These are phyloP conservation scores for Vitis hybrid DNA, from an alignment of 177 flowering plant species.

Conservation along the genomic window DNA sequence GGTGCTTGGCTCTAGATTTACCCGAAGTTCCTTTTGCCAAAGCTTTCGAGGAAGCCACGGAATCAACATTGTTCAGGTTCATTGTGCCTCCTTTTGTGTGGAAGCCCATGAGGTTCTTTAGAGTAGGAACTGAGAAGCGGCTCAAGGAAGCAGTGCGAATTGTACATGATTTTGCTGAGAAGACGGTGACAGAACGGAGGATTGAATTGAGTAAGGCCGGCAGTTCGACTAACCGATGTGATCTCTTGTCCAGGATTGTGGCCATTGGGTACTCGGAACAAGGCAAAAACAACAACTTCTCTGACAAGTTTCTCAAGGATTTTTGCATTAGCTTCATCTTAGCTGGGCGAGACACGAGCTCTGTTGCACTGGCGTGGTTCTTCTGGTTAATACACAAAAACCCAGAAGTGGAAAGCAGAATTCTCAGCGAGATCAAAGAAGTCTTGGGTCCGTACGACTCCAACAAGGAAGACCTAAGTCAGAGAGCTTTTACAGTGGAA, in stretches of 20 bases:
- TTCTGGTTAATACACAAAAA: slow-evolving; percentile 54
- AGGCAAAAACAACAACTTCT: slow-evolving; percentile 11
- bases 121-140: slow-evolving; percentile 40
- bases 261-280: slow-evolving; percentile 2
- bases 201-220: slow-evolving; percentile 15
- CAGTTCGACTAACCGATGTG: slow-evolving; percentile 23
- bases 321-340: slow-evolving; percentile 58
- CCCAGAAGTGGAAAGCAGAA: slow-evolving; percentile 38
- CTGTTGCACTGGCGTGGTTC: slow-evolving; percentile 65
- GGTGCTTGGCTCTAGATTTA: slow-evolving; percentile 37
- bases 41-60: slow-evolving; percentile 63
- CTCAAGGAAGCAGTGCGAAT: slow-evolving; percentile 33
- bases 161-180: slow-evolving; percentile 42
- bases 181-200: slow-evolving; percentile 31
- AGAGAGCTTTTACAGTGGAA: slow-evolving; percentile 27
- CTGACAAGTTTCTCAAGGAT: slow-evolving; percentile 44
- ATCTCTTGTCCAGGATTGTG: slow-evolving; percentile 48
- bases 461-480: background rate
- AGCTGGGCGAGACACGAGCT: slow-evolving; percentile 73
- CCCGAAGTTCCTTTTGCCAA: slow-evolving; percentile 53
- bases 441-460: background rate
- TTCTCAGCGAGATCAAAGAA: slow-evolving; percentile 21
- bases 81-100: slow-evolving; percentile 43
- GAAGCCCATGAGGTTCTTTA: slow-evolving; percentile 38
- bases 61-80: slow-evolving; percentile 36